Evolutionary conservation across 2,329 filamentous ascomycete genomes (phyloP), one percentile per base, ranked within the genome.

Genomic region (Pyrenophora teres): DNA sequence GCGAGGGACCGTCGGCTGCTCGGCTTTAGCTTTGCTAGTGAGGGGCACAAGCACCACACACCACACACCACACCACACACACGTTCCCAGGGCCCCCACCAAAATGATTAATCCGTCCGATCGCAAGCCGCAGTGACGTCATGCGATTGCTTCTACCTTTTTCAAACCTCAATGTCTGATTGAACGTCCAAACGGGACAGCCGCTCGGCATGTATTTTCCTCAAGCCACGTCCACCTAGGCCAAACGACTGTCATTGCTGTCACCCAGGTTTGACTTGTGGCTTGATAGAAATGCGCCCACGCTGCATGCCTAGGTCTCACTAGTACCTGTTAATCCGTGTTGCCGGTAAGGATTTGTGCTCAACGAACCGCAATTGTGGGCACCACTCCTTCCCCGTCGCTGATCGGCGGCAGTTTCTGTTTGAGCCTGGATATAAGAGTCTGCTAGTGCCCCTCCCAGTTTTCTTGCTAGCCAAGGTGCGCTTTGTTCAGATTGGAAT

Each of bases 281-380:
- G 7, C 2, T 50, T 52, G 56, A 55, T 59, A 51, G 52, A 54
- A 44, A 43, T 45, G 18, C 52, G 30, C 39, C 50, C 37, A 23
- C 32, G 13, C 42, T 50, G 47, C 36, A 53, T 56, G 39, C 54
- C 51, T 56, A 50, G 56, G 48, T 30, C 53, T 46, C 60, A 50
- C 61, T 64, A 63, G 57, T 35, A 55, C 47, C 48, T 58, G 33
- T 50, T 49, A 52, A 59, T 35, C 57, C 58, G 60, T 46, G 42
- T 52, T 33, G 25, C 40, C 40, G 54, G 43, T 40, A 53, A 54
- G 56, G 43, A 50, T 40, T 55, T 30, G 49, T 42, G 52, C 52
- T 56, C 60, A 65, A 62, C 49, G 33, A 45, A 45, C 62, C 56
- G 55, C 42, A 63, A 68, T 61, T 65, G 67, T 68, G 67, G 67